These are phyloP conservation scores for Botrytis sinoallii DNA, from an alignment of 2,329 filamentous ascomycete genomes.

Conservation along the genomic window DNA sequence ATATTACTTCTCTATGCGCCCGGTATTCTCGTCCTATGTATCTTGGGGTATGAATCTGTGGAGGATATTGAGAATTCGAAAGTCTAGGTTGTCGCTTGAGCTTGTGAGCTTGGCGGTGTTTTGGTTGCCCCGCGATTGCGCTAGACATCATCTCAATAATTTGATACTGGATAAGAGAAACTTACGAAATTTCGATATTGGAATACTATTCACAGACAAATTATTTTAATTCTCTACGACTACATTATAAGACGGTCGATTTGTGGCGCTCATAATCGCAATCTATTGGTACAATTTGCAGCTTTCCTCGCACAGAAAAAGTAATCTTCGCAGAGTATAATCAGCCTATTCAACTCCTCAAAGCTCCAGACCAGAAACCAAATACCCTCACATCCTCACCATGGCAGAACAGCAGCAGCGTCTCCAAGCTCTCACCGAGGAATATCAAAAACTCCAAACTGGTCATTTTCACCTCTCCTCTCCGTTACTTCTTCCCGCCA, in stretches of 20 bases:
- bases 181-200: conserved; percentile 5
- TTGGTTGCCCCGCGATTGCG: conserved; percentile 30
- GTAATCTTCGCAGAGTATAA: not conserved
- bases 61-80: conserved; percentile 19
- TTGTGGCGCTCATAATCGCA: not conserved
- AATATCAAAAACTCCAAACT: conserved; percentile 82
- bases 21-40: not conserved
- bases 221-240: not conserved
- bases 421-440: conserved; percentile 79
- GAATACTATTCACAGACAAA: not conserved
- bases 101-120: conserved; percentile 10
- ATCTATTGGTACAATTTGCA: not conserved
- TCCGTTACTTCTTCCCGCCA: not conserved
- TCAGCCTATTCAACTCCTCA: not conserved
- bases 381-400: not conserved
- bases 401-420: conserved; percentile 75
- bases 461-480: conserved; percentile 47
- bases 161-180: conserved; percentile 20
- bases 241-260: not conserved
- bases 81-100: conserved; percentile 24
- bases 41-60: not conserved
- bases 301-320: not conserved
- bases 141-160: conserved; percentile 26
- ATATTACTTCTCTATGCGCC: not conserved
- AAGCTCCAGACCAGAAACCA: not conserved